Percentiles rank a stretch among this genome's conserved stretches.
These are phyloP conservation scores for Basidiobolus meristosporus DNA, from an alignment of 371 early-diverging fungal genomes.

Conservation along the genomic window DNA sequence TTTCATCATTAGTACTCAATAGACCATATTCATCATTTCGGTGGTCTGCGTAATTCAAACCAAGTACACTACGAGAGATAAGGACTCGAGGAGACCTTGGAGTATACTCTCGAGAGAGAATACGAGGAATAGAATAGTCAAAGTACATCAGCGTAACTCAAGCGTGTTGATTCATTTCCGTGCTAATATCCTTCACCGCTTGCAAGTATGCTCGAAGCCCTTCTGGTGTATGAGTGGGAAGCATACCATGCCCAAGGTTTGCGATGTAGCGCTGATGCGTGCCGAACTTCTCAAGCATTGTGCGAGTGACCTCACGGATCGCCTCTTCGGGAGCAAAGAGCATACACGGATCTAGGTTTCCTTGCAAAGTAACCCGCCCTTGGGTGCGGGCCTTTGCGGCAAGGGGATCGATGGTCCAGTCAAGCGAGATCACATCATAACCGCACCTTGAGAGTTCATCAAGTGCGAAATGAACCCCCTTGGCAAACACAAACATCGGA, in stretches of 20 bases:
- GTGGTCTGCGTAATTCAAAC: too few species aligned
- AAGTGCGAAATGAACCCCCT: slow-evolving; percentile 76
- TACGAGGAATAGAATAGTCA: too few species aligned
- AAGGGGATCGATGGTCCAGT: slow-evolving; percentile 74
- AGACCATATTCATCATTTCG: too few species aligned
- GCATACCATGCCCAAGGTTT: slow-evolving; percentile 85
- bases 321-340: slow-evolving; percentile 58
- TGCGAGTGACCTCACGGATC: slow-evolving; percentile 47
- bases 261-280: too few species aligned
- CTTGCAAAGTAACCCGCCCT: slow-evolving; percentile 70
- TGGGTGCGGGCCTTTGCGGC: slow-evolving; percentile 28
- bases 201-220: slow-evolving; percentile 3
- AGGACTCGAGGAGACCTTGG: too few species aligned
- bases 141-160: too few species aligned
- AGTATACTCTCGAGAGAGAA: too few species aligned
- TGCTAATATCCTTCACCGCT: slow-evolving; percentile 4
- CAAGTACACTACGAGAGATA: too few species aligned
- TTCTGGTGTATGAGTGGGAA: slow-evolving; percentile 7
- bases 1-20: too few species aligned
- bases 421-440: slow-evolving; percentile 75
- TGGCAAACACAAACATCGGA: slow-evolving; percentile 86
- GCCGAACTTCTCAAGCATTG: slow-evolving; percentile 69
- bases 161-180: too few species aligned
- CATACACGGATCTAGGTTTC: slow-evolving; percentile 84
- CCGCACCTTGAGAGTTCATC: slow-evolving; percentile 34